Percentiles rank a stretch among this genome's conserved stretches.
These are phyloP conservation scores for Maudiozyma turicensis DNA, from an alignment of 805 yeast species.

Conservation along the genomic window DNA sequence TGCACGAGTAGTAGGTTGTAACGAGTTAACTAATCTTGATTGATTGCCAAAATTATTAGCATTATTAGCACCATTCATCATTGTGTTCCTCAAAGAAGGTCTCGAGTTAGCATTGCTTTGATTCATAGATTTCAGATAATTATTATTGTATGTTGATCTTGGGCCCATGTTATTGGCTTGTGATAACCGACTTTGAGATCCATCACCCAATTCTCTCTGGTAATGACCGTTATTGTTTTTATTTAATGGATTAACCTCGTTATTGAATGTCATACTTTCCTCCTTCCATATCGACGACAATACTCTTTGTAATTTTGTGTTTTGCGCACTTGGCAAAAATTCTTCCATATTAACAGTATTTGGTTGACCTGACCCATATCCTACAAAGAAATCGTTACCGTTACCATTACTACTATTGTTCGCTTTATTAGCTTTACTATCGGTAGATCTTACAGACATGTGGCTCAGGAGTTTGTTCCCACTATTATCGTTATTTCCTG, in stretches of 20 bases:
- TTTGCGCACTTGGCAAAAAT: conserved; percentile 12
- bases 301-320: conserved; percentile 18
- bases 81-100: conserved; percentile 7
- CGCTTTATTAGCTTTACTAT: not conserved
- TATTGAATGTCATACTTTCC: conserved; percentile 20
- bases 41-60: conserved; percentile 15
- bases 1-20: conserved; percentile 35
- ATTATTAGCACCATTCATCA: conserved; percentile 9
- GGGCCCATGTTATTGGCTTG: not conserved
- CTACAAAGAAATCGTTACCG: conserved; percentile 1
- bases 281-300: conserved; percentile 25
- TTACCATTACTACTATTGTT: not conserved
- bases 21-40: conserved; percentile 21
- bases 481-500: not conserved
- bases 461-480: not conserved
- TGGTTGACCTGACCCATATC: conserved; percentile 1
- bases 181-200: not conserved
- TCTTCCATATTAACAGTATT: conserved; percentile 9
- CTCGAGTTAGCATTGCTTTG: not conserved
- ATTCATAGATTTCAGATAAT: not conserved
- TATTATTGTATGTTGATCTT: not conserved
- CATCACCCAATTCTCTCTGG: conserved; percentile 6
- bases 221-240: conserved; percentile 4
- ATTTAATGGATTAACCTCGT: conserved; percentile 17
- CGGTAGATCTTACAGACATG: conserved; percentile 2